These are phyloP conservation scores for Fusarium verrucosum DNA, from an alignment of 2,329 filamentous ascomycete species.

Conservation along the genomic window DNA sequence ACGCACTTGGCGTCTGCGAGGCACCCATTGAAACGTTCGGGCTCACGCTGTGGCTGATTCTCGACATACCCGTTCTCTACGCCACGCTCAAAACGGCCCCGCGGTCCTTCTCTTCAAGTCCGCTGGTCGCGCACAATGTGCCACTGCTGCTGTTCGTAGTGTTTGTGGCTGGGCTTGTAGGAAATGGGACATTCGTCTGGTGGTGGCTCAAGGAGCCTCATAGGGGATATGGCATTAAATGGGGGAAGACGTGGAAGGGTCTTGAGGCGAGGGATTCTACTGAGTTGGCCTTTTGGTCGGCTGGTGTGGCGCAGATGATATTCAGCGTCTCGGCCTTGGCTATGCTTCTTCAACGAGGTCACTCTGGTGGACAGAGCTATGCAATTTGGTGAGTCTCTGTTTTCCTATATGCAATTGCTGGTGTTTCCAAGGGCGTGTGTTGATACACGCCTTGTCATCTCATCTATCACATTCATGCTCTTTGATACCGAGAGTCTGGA, in stretches of 20 bases:
- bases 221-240: slow-evolving; percentile 54
- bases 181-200: slow-evolving; percentile 54
- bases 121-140: slow-evolving; percentile 54
- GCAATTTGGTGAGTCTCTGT: slow-evolving; percentile 58
- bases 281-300: slow-evolving; percentile 61
- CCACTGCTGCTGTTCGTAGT: slow-evolving; percentile 49
- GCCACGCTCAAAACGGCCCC: slow-evolving; percentile 55
- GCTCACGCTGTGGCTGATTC: slow-evolving; percentile 59
- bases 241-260: slow-evolving; percentile 56
- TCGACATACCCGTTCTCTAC: slow-evolving; percentile 60
- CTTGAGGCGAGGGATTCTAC: slow-evolving; percentile 57
- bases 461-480: slow-evolving; percentile 5
- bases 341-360: slow-evolving; percentile 57
- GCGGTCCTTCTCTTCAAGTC: slow-evolving; percentile 54
- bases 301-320: slow-evolving; percentile 55
- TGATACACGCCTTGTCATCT: slow-evolving; percentile 2
- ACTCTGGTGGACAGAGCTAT: slow-evolving; percentile 60
- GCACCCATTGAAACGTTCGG: slow-evolving; percentile 54
- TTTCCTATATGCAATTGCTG: slow-evolving; percentile 24
- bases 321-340: slow-evolving; percentile 53
- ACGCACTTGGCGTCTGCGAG: slow-evolving; percentile 58
- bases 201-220: slow-evolving; percentile 60
- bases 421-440: slow-evolving; percentile 22
- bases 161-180: slow-evolving; percentile 50
- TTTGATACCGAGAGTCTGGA: background rate